phyloP scores from a whole-genome alignment of 2,329 filamentous ascomycete species.

The Fusarium sp. region DNA sequence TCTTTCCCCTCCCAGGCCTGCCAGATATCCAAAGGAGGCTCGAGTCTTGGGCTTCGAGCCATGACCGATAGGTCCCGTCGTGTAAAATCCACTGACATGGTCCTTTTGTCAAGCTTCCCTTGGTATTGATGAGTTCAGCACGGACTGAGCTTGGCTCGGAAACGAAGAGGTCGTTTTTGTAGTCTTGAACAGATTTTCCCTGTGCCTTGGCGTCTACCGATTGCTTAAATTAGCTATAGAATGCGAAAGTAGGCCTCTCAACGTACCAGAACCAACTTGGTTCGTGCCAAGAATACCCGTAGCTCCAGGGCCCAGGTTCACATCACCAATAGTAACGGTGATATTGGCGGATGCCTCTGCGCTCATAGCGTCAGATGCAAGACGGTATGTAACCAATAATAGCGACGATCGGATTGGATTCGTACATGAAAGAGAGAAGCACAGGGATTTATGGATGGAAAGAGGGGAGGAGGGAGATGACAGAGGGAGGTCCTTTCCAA shows the following conservation, averaged over 20 bases:
- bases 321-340: background rate
- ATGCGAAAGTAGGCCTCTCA: background rate
- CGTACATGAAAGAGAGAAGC: background rate
- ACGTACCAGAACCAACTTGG: background rate
- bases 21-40: background rate
- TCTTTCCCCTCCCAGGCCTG: background rate
- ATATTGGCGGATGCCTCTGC: background rate
- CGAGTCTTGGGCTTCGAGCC: background rate
- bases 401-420: background rate
- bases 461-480: background rate
- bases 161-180: background rate
- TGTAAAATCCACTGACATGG: background rate
- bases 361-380: background rate
- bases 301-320: background rate
- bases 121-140: background rate
- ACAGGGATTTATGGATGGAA: background rate
- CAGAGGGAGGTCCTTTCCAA: background rate
- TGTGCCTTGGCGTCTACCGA: background rate
- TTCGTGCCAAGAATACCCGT: background rate
- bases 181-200: background rate
- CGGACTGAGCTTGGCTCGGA: background rate
- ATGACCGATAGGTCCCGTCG: background rate
- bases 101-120: background rate
- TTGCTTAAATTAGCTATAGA: background rate
- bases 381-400: background rate